phyloP scores from a whole-genome alignment of 2,329 filamentous ascomycete genomes.

The Trichoderma atrobrunneum region DNA sequence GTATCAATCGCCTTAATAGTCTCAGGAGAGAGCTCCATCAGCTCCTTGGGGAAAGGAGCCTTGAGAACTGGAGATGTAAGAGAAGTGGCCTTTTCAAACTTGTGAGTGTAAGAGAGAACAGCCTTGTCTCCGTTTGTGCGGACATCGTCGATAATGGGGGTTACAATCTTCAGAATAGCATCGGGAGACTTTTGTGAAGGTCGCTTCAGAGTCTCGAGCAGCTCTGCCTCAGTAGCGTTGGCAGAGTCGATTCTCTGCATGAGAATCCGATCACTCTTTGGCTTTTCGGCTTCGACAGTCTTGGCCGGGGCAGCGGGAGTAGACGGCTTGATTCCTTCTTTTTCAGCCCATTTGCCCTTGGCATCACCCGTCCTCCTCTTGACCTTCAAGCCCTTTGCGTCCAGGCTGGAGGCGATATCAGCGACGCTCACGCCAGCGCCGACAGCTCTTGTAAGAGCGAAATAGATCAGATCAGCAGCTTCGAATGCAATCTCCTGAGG shows the following conservation, averaged over 20 bases:
- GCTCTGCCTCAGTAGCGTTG: constrained; percentile 59
- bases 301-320: constrained; percentile 38
- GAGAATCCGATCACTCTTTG: constrained; percentile 58
- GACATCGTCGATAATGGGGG: constrained; percentile 87
- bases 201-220: constrained; percentile 74
- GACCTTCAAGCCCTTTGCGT: constrained; percentile 92
- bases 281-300: constrained; percentile 34
- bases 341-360: constrained; percentile 87
- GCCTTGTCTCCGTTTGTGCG: constrained; percentile 81
- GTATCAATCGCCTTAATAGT: constrained; percentile 90
- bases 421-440: constrained; percentile 79
- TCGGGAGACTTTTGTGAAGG: constrained; percentile 96
- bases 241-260: constrained; percentile 79
- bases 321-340: constrained; percentile 61
- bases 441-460: constrained; percentile 86
- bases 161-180: constrained; percentile 84
- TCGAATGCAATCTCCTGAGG: constrained; percentile 88
- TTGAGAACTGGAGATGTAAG: constrained; percentile 84
- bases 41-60: constrained; percentile 78
- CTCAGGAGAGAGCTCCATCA: constrained; percentile 83
- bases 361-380: constrained; percentile 91
- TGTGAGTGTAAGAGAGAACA: constrained; percentile 90
- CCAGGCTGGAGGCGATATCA: constrained; percentile 88
- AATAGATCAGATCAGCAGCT: constrained; percentile 93
- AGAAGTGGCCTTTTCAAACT: constrained; percentile 94